phyloP scores from a whole-genome alignment of 2,329 filamentous ascomycete species.

The Dothideomycetes sp. region DNA sequence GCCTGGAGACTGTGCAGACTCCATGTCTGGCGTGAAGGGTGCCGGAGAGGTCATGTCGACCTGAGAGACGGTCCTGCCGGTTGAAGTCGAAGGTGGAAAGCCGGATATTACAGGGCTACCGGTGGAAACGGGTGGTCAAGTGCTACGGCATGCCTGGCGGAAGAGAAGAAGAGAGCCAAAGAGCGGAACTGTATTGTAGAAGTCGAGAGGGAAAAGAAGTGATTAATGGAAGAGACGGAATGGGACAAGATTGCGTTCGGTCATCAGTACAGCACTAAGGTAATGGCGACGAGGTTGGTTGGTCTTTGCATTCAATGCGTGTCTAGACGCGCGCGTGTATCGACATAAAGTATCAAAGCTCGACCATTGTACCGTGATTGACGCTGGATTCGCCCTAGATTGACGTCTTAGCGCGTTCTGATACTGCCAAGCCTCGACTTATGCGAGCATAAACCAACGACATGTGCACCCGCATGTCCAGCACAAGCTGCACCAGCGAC shows the following conservation, averaged over 20 bases:
- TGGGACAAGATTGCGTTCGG: no score
- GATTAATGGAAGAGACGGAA: no score
- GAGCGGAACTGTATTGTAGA: no score
- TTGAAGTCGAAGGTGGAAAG: not conserved
- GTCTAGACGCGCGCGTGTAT: not conserved
- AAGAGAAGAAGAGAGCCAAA: not conserved
- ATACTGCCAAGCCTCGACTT: no score
- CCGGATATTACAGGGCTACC: not conserved
- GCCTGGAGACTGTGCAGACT: slow-evolving; percentile 8
- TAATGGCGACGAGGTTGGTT: not conserved
- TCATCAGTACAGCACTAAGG: not conserved
- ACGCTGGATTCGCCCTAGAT: not conserved
- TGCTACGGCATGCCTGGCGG: slow-evolving; percentile 2
- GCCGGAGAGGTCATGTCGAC: slow-evolving; percentile 11
- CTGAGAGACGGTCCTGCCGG: not conserved
- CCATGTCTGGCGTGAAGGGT: slow-evolving; percentile 8
- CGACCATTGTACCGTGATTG: not conserved
- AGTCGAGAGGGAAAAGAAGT: no score
- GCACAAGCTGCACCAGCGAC: not conserved
- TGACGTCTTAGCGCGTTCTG: not conserved
- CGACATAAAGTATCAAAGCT: no score
- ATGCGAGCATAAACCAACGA: not conserved
- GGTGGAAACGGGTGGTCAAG: not conserved
- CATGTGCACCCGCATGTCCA: not conserved
- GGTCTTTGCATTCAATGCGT: not conserved